A percentile compares a stretch with the other conserved stretches of the same genome.
Evolutionary conservation across 495 filamentous ascomycete genomes (phyloP).

Genomic region (Aspergillus saccharolyticus): DNA sequence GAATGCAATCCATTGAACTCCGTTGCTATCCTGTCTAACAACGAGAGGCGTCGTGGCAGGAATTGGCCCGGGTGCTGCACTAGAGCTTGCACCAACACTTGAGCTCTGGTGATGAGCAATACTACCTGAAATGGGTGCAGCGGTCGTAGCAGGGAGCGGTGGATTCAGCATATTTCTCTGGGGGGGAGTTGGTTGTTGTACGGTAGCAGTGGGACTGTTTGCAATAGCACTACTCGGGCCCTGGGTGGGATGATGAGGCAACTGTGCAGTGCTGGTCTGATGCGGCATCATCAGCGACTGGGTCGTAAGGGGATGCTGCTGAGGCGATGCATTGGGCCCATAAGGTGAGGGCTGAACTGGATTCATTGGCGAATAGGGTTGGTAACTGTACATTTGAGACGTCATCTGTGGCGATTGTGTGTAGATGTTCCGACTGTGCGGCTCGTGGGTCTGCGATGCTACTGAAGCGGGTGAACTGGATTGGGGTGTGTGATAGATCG

Average conservation of each 20-base stretch:
- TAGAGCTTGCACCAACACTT: constrained; percentile 59
- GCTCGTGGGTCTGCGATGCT: constrained; percentile 85
- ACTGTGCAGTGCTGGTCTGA: constrained; percentile 52
- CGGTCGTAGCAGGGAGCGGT: constrained; percentile 39
- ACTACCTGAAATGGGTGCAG: constrained; percentile 50
- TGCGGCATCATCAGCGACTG: constrained; percentile 66
- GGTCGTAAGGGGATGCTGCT: constrained; percentile 59
- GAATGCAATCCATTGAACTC: constrained; percentile 98
- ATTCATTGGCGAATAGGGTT: constrained; percentile 67
- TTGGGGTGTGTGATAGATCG: constrained; percentile 94
- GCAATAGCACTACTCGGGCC: constrained; percentile 33
- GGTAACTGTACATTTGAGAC: constrained; percentile 72
- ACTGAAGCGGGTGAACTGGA: constrained; percentile 96
- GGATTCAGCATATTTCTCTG: constrained; percentile 40
- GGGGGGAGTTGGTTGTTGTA: constrained; percentile 43
- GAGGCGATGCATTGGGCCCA: constrained; percentile 65
- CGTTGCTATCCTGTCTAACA: constrained; percentile 91
- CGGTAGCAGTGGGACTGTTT: constrained; percentile 29
- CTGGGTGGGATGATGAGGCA: constrained; percentile 49
- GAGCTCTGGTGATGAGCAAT: constrained; percentile 42
- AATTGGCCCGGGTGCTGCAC: constrained; percentile 94
- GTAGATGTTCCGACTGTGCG: constrained; percentile 76
- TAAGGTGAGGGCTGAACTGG: constrained; percentile 71
- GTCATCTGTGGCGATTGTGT: constrained; percentile 73
- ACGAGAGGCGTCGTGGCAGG: constrained; percentile 96